These are phyloP conservation scores for Pestalotiopsis sp. DNA, from an alignment of 2,329 filamentous ascomycete species.

Conservation along the genomic window DNA sequence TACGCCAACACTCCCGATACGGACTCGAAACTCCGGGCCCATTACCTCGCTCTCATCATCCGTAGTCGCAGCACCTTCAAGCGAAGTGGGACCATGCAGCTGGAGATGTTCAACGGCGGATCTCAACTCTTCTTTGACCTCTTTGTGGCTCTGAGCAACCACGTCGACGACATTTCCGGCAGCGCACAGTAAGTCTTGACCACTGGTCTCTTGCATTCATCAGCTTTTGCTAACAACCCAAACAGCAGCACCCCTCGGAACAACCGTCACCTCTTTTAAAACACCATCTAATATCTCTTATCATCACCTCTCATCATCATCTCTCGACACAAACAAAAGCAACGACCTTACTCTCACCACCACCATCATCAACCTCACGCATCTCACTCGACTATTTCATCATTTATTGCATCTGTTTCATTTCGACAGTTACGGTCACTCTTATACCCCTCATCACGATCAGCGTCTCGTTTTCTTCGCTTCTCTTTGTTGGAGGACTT, in stretches of 20 bases:
- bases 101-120: conserved; percentile 87
- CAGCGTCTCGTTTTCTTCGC: conserved; percentile 11
- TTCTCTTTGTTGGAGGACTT: conserved; percentile 14
- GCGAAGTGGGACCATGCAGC: conserved; percentile 91
- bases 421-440: background rate
- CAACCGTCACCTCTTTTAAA: conserved; percentile 39
- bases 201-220: background rate
- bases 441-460: conserved; percentile 8
- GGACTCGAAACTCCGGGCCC: conserved; percentile 86
- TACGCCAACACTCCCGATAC: conserved; percentile 86
- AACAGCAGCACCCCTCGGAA: conserved; percentile 46
- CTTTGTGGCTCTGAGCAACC: conserved; percentile 90
- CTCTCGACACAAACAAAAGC: background rate
- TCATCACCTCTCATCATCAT: background rate
- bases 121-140: conserved; percentile 86
- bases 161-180: conserved; percentile 71
- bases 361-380: background rate
- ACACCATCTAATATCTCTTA: conserved; percentile 18
- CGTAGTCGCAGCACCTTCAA: conserved; percentile 86
- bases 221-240: conserved; percentile 16
- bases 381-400: background rate
- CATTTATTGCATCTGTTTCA: background rate
- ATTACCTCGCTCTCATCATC: conserved; percentile 92
- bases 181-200: conserved; percentile 47
- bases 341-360: background rate